Evolutionary conservation across 2,329 filamentous ascomycete species (phyloP), one percentile per base, ranked within the genome.

Genomic region (Nothophoma quercina): DNA sequence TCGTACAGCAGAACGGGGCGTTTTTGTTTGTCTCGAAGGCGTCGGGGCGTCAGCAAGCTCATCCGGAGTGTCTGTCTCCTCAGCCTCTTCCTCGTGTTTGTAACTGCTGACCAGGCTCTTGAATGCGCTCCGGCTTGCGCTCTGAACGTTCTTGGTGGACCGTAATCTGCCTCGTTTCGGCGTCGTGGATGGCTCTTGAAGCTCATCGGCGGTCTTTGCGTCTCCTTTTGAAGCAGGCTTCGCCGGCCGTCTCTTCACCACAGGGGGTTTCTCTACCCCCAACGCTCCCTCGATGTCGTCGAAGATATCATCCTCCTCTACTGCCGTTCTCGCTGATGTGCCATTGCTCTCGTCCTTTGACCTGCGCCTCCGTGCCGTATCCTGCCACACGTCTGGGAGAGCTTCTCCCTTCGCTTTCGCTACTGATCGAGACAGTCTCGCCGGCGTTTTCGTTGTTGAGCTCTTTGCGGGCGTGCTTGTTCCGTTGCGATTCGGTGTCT

Each of bases 251-350:
- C 52, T 47, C 3, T 48, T 45, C 18, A 36, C 29, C 42, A 34
- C 30, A 3, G 49, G 44, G n/a, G 54, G 47, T 28, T 45, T 36
- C n/a, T 49, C 22, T 7, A 70, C 70, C 32, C 72, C 58, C 46
- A 76, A 59, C 7, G 75, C 77, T 23, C 76, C 75, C 36, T 78
- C 77, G 28, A 78, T 74, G 44, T 79, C 76, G 50, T 78, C 76
- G 55, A 77, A 78, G 12, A 77, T 56, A 41, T 76, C 75, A 23
- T 68, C 60, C 6, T 70, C 59, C 18, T 65, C 56, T 8, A 15
- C 46, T 18, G 30, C 46, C 32, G 36, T 35, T 32, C 48, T 56
- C 4, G 46, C 51, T 28, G 50, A 35, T 34, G 50, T 55, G 39
- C 58, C 57, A 10, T 59, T 62, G 23, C 39, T 39, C 29, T 46